Base-by-base conservation (phyloP, 202 grass and related monocot genomes). In the Tripidium arundinaceum region DNA sequence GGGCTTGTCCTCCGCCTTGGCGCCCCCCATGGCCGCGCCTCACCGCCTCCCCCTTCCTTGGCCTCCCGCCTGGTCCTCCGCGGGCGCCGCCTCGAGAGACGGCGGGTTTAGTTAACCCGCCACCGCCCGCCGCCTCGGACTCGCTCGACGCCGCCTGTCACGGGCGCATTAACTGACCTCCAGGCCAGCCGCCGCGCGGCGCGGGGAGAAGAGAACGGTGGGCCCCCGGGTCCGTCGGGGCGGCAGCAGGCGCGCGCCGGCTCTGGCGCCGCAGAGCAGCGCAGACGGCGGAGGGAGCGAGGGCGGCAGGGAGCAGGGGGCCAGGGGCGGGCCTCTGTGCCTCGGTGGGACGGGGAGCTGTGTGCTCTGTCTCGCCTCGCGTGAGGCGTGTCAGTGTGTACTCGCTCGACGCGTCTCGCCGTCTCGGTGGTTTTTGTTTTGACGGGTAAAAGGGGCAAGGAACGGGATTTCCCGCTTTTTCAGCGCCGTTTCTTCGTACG, bases 161-260 rank as follows among this genome's bases (percentile, higher is more conserved):
- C 81, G 64, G 86, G 77, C 71, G 71, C 86, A 84, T 84, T 81
- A 76, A 76, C 62, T 28, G 70, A 8, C 45, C 47, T 13, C 28
- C 31, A 33, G 31, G 3, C 2, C 31, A 33, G 31, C 31, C 31
- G 68, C 42, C 41, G 59, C 71, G 22, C 70, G 2, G 41, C 68
- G 68, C 42, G 11, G 33, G 50, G 8, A 7, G 21, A 9, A 11
- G 54, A 25, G 54, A 11, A 25, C 9, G 21, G n/a, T 57, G 52
- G 52, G 52, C 0, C 19, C 14, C 68, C 65, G 65, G 65, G 31
- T 33, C 31, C 2, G 34, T 36, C 42, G 16, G 27, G 68, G 64
- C 64, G 19, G 64, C 68, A n/a, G 68, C 68, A 33, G 68, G 68
- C 43, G 69, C 43, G 69, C 43, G 26, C 69, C 66, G 66, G 66